phyloP scores from a whole-genome alignment of 2,329 filamentous ascomycete genomes.

The Knoxdaviesia proteae region DNA sequence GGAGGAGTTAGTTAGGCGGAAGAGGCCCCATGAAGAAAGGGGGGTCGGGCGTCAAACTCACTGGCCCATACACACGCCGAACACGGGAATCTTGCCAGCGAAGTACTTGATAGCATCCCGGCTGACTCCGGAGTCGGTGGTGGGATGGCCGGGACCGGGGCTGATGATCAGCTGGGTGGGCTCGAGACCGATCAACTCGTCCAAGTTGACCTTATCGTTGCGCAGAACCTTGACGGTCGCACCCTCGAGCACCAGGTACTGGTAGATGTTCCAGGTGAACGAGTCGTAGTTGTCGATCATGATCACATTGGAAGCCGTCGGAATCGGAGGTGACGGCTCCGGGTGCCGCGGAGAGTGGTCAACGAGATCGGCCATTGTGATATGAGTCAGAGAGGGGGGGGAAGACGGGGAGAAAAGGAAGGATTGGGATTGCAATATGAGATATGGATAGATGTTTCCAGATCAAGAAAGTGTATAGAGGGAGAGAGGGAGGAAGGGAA shows the following conservation, averaged over 20 bases:
- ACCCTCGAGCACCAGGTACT: constrained; percentile 92
- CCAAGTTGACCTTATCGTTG: constrained; percentile 76
- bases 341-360: constrained; percentile 83
- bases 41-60: constrained; percentile 20
- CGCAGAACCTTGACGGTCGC: constrained; percentile 75
- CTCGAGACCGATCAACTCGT: constrained; percentile 62
- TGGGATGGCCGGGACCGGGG: constrained; percentile 82
- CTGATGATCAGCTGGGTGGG: constrained; percentile 91
- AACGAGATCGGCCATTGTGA: constrained; percentile 29
- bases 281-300: constrained; percentile 99
- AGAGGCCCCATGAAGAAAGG: neutral
- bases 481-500: no score
- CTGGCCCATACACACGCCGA: constrained; percentile 98
- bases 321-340: constrained; percentile 47
- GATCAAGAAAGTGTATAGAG: no score
- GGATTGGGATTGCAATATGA: no score
- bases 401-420: no score
- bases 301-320: constrained; percentile 73
- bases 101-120: constrained; percentile 82
- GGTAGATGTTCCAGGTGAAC: constrained; percentile 98
- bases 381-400: no score
- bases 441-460: no score
- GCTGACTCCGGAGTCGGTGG: constrained; percentile 80
- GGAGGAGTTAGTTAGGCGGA: constrained; percentile 1
- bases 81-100: constrained; percentile 78